A percentile compares a stretch with the other conserved stretches of the same genome.
These are phyloP conservation scores for Myriosclerotinia scirpicola DNA, from an alignment of 2,329 filamentous ascomycete species.

Conservation along the genomic window DNA sequence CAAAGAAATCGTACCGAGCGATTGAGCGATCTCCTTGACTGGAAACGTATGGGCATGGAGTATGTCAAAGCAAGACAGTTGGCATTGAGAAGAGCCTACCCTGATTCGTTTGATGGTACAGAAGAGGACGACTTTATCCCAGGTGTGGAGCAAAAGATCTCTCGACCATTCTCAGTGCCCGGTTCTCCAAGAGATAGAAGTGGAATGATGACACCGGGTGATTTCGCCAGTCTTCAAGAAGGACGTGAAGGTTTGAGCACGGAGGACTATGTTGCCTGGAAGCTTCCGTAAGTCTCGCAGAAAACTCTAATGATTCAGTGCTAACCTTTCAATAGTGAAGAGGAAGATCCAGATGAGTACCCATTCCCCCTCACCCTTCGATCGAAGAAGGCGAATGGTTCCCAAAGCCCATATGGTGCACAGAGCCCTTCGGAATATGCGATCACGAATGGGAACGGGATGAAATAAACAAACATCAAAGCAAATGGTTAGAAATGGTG, in stretches of 20 bases:
- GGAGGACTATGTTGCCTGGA: conserved; percentile 98
- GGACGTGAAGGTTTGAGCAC: conserved; percentile 89
- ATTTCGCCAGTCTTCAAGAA: conserved; percentile 95
- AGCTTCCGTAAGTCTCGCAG: conserved; percentile 76
- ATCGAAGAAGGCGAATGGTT: conserved; percentile 43
- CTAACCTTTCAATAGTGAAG: conserved; percentile 60
- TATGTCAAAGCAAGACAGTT: conserved; percentile 97
- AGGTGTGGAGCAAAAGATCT: conserved; percentile 91
- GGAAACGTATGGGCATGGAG: conserved; percentile 99
- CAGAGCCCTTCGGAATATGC: conserved; percentile 36
- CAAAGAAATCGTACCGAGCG: conserved; percentile 96
- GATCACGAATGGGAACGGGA: conserved; percentile 37
- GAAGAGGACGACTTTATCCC: conserved; percentile 90
- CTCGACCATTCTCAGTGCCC: conserved; percentile 87
- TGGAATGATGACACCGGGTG: conserved; percentile 98
- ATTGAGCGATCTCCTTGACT: conserved; percentile 90
- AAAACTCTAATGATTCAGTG: not conserved
- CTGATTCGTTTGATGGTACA: conserved; percentile 75
- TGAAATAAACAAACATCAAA: conserved; percentile 17
- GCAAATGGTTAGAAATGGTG: conserved; percentile 8
- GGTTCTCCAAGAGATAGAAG: conserved; percentile 87
- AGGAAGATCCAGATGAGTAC: conserved; percentile 85
- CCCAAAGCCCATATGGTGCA: conserved; percentile 37
- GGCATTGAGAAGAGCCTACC: conserved; percentile 88
- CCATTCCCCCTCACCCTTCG: conserved; percentile 68